A percentile compares a stretch with the other conserved stretches of the same genome.
These are phyloP conservation scores for Nitzschia palea DNA, from an alignment of 108 stramenopile species.

Conservation along the genomic window DNA sequence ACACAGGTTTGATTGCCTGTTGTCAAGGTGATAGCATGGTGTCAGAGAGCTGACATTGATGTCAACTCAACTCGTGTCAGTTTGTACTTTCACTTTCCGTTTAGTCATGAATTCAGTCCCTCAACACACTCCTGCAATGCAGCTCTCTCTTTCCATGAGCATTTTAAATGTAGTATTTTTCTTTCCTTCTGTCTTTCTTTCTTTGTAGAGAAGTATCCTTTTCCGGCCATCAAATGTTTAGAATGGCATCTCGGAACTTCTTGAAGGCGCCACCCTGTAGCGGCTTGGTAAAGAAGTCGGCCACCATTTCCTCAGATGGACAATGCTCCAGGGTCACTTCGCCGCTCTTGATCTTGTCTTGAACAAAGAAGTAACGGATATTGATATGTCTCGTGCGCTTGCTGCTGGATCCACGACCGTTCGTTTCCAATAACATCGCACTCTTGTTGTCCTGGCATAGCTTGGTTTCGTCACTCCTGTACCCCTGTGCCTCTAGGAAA, in stretches of 20 bases:
- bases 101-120: too few species aligned
- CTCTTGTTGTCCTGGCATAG: constrained; percentile 50
- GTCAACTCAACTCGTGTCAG: too few species aligned
- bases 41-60: too few species aligned
- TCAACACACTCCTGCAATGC: too few species aligned
- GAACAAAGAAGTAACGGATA: constrained; percentile 43
- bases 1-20: too few species aligned
- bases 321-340: constrained; percentile 35
- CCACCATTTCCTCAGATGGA: constrained; percentile 35
- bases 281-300: constrained; percentile 42
- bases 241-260: constrained; percentile 33
- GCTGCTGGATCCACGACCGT: constrained; percentile 28
- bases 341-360: constrained; percentile 20
- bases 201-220: too few species aligned
- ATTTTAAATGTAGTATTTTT: too few species aligned
- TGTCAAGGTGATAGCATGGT: too few species aligned
- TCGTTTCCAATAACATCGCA: constrained; percentile 46
- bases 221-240: too few species aligned
- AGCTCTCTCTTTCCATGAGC: too few species aligned
- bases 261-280: constrained; percentile 28
- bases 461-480: constrained; percentile 18
- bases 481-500: constrained; percentile 50
- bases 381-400: constrained; percentile 39
- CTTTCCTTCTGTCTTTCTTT: too few species aligned
- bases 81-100: too few species aligned